Percentiles rank a stretch among this genome's conserved stretches.
Conservation (phyloP, 805 yeast species). For the Candida tammaniensis region DNA sequence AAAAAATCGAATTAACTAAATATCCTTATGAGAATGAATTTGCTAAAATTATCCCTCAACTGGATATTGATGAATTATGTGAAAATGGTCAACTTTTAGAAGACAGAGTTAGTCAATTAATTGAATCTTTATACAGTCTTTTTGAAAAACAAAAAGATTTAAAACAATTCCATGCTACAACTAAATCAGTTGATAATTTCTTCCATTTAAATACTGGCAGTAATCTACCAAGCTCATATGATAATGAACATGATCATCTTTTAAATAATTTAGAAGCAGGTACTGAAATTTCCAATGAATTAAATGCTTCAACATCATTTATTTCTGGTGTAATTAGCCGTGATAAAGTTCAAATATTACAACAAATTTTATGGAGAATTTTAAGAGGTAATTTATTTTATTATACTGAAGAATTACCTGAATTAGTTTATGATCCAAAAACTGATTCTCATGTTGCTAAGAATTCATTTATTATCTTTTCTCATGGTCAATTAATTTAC, state of each 20-base stretch:
- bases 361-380: conserved; percentile 87
- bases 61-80: conserved; percentile 70
- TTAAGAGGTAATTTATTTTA: conserved; percentile 88
- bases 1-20: conserved; percentile 36
- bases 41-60: conserved; percentile 35
- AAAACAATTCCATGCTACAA: conserved; percentile 62
- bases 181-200: conserved; percentile 35
- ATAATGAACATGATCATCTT: conserved; percentile 34
- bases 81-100: conserved; percentile 67
- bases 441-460: conserved; percentile 60
- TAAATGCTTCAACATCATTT: conserved; percentile 33
- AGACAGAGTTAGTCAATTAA: conserved; percentile 68
- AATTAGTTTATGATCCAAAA: conserved; percentile 62
- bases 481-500: conserved; percentile 80
- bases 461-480: conserved; percentile 81
- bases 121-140: conserved; percentile 64
- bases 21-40: conserved; percentile 25
- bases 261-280: conserved; percentile 23
- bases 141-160: conserved; percentile 60
- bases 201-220: conserved; percentile 33
- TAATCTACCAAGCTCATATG: conserved; percentile 14
- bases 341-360: conserved; percentile 64
- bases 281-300: conserved; percentile 19
- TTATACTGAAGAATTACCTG: conserved; percentile 68
- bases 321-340: conserved; percentile 83